phyloP scores from a whole-genome alignment of 2,329 filamentous ascomycete genomes.

The Rutstroemia sp. region DNA sequence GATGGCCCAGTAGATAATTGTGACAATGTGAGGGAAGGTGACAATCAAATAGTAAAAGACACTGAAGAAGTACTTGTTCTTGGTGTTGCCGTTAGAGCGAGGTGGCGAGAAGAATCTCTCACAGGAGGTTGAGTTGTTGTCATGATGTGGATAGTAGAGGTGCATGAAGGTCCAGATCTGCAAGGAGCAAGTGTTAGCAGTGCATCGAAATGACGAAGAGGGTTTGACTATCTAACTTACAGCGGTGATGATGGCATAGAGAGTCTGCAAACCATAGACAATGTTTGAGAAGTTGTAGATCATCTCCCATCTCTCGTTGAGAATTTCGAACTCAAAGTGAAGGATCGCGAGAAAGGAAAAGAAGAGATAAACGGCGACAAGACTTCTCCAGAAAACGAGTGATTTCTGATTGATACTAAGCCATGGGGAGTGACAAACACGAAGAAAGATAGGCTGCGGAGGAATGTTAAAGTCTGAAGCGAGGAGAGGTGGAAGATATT shows the following conservation, averaged over 20 bases:
- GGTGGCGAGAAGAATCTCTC: slow-evolving; percentile 24
- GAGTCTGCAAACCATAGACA: slow-evolving; percentile 22
- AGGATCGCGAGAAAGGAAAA: slow-evolving; percentile 19
- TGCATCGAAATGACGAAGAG: background rate
- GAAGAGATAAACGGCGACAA: slow-evolving; percentile 22
- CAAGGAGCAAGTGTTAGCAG: background rate
- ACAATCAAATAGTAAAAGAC: slow-evolving; percentile 28
- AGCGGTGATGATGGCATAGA: slow-evolving; percentile 26
- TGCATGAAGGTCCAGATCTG: slow-evolving; percentile 31
- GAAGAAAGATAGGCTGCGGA: slow-evolving; percentile 28
- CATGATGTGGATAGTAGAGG: slow-evolving; percentile 26
- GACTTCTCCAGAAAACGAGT: slow-evolving; percentile 21
- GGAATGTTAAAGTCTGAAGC: slow-evolving; percentile 1
- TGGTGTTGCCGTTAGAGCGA: slow-evolving; percentile 16
- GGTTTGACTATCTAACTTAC: slow-evolving; percentile 18
- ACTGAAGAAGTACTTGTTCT: slow-evolving; percentile 27
- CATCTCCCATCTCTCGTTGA: slow-evolving; percentile 17
- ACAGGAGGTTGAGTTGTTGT: slow-evolving; percentile 13
- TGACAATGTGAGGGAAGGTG: slow-evolving; percentile 26
- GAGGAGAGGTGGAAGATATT: background rate
- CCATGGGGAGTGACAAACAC: slow-evolving; percentile 31
- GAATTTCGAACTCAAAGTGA: slow-evolving; percentile 21
- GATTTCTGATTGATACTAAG: slow-evolving; percentile 23
- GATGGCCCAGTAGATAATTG: slow-evolving; percentile 27
- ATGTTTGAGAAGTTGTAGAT: slow-evolving; percentile 28